phyloP scores from a whole-genome alignment of 192 early-diverging fungal species.

The Dissophora globulifera region DNA sequence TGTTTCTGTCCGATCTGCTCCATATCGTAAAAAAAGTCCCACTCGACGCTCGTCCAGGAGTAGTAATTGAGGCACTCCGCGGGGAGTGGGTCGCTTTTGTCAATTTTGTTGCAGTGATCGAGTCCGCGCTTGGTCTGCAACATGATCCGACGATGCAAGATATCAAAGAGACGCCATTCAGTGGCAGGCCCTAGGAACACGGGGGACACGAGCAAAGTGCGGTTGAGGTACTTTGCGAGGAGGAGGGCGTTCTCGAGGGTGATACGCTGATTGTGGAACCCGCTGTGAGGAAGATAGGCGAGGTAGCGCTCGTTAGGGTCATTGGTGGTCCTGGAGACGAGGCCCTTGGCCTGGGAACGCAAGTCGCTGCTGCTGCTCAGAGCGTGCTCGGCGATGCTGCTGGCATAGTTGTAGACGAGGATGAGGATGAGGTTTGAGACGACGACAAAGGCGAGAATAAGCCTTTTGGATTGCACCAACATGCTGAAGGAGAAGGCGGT shows the following conservation, averaged over 20 bases:
- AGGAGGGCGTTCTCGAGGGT: conserved; percentile 66
- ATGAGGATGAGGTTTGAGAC: conserved; percentile 24
- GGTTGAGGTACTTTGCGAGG: conserved; percentile 63
- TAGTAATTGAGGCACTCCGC: conserved; percentile 67
- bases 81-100: conserved; percentile 54
- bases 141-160: conserved; percentile 61
- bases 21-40: conserved; percentile 67
- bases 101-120: conserved; percentile 58
- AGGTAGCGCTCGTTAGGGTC: conserved; percentile 58
- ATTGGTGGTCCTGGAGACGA: conserved; percentile 19
- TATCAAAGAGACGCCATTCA: conserved; percentile 60
- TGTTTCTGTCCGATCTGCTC: conserved; percentile 45
- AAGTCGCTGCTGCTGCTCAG: not conserved
- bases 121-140: conserved; percentile 64
- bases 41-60: conserved; percentile 64
- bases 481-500: conserved; percentile 15
- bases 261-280: conserved; percentile 67
- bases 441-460: conserved; percentile 33
- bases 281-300: conserved; percentile 65
- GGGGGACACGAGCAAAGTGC: conserved; percentile 62
- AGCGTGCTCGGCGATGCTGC: conserved; percentile 1
- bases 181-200: conserved; percentile 63
- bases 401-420: conserved; percentile 35
- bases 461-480: conserved; percentile 34
- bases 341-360: conserved; percentile 12